A percentile compares a stretch with the other conserved stretches of the same genome.
Conservation (phyloP, 805 yeast species). For the Danielia reshetovae region DNA sequence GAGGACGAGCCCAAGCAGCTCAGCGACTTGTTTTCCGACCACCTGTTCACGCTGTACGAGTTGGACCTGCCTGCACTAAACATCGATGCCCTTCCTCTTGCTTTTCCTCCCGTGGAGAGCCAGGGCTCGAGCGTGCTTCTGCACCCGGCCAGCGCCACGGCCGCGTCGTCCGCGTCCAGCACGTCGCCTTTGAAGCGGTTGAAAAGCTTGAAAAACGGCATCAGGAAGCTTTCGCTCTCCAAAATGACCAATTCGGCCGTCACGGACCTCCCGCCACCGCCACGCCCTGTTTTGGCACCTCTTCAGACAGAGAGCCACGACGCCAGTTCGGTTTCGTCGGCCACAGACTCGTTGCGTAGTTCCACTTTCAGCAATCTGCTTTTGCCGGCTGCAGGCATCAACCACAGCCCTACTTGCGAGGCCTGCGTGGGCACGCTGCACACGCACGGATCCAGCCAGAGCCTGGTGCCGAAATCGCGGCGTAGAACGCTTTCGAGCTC, state of each 20-base stretch:
- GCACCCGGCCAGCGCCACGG: slow-evolving; percentile 3
- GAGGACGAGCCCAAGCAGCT: slow-evolving; percentile 6
- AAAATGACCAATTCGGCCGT: slow-evolving; percentile 10
- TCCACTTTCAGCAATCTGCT: slow-evolving; percentile 13
- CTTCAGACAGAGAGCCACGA: slow-evolving; percentile 13
- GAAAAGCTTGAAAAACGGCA: slow-evolving; percentile 35
- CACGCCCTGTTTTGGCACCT: slow-evolving; percentile 13
- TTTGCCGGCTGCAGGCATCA: slow-evolving; percentile 3
- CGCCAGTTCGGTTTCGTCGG: slow-evolving; percentile 12
- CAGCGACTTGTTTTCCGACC: slow-evolving; percentile 7
- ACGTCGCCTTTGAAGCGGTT: slow-evolving; percentile 33
- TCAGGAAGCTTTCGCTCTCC: slow-evolving; percentile 32
- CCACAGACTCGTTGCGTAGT: slow-evolving; percentile 9
- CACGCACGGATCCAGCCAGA: not conserved
- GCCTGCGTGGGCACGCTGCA: slow-evolving; percentile 8
- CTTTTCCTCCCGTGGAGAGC: slow-evolving; percentile 12
- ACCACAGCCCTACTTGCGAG: slow-evolving; percentile 3
- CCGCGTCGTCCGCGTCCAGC: slow-evolving; percentile 2
- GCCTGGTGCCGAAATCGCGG: slow-evolving; percentile 6
- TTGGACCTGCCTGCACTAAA: slow-evolving; percentile 24
- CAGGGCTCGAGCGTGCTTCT: slow-evolving; percentile 4
- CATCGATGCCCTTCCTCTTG: slow-evolving; percentile 13
- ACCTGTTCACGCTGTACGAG: slow-evolving; percentile 19
- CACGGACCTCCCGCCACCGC: slow-evolving; percentile 4
- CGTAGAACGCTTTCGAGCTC: slow-evolving; percentile 21